Conservation (phyloP, 176 grass and related monocot species). For the Tillandsia fasciculata region DNA sequence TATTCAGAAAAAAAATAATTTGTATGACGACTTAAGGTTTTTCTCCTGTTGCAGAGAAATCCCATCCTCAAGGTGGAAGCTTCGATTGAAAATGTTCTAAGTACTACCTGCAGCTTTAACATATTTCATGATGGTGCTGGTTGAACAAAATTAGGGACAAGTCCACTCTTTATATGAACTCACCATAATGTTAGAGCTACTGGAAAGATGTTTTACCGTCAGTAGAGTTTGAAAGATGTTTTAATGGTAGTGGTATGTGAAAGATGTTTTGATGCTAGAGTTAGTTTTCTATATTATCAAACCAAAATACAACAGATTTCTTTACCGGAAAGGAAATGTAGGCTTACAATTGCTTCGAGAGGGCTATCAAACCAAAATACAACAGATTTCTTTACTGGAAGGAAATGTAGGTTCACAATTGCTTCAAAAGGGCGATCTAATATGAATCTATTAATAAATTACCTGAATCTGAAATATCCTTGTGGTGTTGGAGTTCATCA, state of each 20-base stretch:
- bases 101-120: no score
- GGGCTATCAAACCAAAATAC: neutral
- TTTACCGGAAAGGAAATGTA: neutral
- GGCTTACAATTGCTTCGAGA: neutral
- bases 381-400: neutral
- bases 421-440: neutral
- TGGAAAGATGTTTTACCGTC: no score
- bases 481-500: slow-evolving; percentile 81
- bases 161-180: neutral
- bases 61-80: no score
- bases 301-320: neutral
- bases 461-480: slow-evolving; percentile 95
- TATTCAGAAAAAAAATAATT: neutral
- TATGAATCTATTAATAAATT: slow-evolving; percentile 9
- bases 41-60: no score
- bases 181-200: no score
- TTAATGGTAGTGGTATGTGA: no score
- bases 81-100: no score
- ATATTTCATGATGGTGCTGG: no score
- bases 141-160: no score
- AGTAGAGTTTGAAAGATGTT: no score
- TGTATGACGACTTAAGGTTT: no score
- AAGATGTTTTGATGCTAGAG: no score
- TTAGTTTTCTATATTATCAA: neutral
- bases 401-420: neutral